Conservation (phyloP, 73 alveolate genomes). For the Paramecium caudatum region DNA sequence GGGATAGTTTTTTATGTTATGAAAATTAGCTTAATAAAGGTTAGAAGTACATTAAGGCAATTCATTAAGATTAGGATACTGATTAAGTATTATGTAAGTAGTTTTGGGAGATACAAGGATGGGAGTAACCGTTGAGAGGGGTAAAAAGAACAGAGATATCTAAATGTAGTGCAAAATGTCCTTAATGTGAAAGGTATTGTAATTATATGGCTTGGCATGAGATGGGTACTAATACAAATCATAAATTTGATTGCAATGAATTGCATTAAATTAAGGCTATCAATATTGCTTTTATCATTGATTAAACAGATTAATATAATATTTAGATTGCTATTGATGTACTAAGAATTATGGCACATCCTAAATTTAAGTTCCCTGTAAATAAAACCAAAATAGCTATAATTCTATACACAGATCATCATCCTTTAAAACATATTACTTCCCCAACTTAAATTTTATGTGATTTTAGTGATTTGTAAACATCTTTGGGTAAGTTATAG, state of each 20-base stretch:
- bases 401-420: neutral
- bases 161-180: neutral
- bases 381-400: neutral
- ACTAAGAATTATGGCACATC: neutral
- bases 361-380: neutral
- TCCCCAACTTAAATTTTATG: neutral
- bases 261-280: neutral
- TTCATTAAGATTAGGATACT: neutral
- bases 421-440: neutral
- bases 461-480: neutral
- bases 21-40: neutral
- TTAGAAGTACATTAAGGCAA: neutral
- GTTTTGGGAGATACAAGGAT: slow-evolving; percentile 21
- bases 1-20: neutral
- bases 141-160: neutral
- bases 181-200: neutral
- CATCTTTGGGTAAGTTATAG: neutral
- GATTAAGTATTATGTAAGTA: slow-evolving; percentile 26
- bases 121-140: slow-evolving; percentile 49
- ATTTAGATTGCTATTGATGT: neutral
- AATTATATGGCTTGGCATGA: slow-evolving; percentile 45
- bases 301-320: neutral
- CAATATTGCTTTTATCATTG: neutral
- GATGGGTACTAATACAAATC: neutral
- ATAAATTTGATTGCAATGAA: neutral